These are phyloP conservation scores for Eragrostis tef DNA, from an alignment of 202 grass and related monocot species.

Conservation along the genomic window DNA sequence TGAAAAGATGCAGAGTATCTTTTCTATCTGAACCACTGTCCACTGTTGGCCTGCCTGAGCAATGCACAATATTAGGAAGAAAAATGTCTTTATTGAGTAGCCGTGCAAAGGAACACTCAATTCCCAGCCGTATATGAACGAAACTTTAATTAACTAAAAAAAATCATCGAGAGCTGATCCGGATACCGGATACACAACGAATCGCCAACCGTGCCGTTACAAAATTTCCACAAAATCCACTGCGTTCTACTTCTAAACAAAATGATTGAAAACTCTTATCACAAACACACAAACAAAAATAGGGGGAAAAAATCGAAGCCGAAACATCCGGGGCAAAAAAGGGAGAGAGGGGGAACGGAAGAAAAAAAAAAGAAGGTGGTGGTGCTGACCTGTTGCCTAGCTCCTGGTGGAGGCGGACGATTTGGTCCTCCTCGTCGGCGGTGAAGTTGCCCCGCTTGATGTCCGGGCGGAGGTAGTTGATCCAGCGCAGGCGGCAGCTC, in stretches of 20 bases:
- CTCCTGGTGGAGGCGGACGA: slow-evolving; percentile 66
- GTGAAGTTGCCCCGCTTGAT: slow-evolving; percentile 94
- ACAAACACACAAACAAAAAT: background rate
- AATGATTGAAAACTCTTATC: background rate
- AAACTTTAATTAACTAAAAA: background rate
- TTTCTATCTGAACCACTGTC: slow-evolving; percentile 50
- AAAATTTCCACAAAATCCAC: background rate
- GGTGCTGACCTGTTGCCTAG: slow-evolving; percentile 72
- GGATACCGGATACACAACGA: background rate
- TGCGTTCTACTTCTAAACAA: background rate
- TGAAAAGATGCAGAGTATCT: slow-evolving; percentile 33
- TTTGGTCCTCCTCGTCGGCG: slow-evolving; percentile 71
- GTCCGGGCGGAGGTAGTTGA: slow-evolving; percentile 86
- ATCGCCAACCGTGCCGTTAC: background rate
- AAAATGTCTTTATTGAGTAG: background rate
- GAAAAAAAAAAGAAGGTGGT: background rate
- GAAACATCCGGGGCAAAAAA: background rate
- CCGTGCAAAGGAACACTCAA: background rate
- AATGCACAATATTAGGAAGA: background rate
- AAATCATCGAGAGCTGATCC: background rate
- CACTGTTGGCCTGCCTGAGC: slow-evolving; percentile 20
- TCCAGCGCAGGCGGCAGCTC: slow-evolving; percentile 83
- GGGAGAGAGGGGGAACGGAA: background rate
- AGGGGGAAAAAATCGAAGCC: background rate
- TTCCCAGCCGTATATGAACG: background rate